Evolutionary conservation across 1,284 basidiomycete species (phyloP), one percentile per base, ranked within the genome.

Genomic region (Singerocomus inundabilis): DNA sequence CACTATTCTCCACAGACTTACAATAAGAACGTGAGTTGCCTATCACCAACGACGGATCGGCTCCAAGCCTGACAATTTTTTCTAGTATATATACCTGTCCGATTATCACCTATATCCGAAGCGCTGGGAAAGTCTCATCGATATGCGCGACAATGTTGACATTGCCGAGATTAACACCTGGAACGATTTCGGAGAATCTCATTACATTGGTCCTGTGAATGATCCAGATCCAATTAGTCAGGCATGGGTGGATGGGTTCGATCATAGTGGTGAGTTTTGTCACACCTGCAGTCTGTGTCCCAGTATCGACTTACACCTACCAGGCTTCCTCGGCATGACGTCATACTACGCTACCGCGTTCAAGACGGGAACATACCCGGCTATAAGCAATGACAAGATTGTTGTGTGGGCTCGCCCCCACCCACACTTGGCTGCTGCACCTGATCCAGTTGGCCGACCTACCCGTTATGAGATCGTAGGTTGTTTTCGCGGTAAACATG

Each of bases 371-470:
- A 56, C 65, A 6, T 86, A 79, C 60, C 88, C 90, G 9, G 34
- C 69, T 10, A 76, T 91, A 58, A 70, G 76, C 28, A 72, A 82
- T 60, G 89, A 92, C 66, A 71, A 78, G 58, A 72, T 92, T 51
- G 70, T 82, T 59, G 75, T 91, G 70, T 91, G 85, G 84, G 79
- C 85, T 37, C 78, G 90, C 49, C 81, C 88, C 12, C 89, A 91
- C 59, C 73, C 85, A 11, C 74, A 76, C 47, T 64, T 73, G 36
- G 88, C 87, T 8, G 66, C 67, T 29, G 70, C 77, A 5, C 66
- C 73, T 4, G 83, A 85, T 59, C 63, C 78, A 5, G 70, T 85
- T 30, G 76, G 76, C 30, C 74, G 69, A 30, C 86, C 86, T 2
- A 64, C 67, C 15, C 82, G 80, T 61, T 80, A 73, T 58, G 69